Evolutionary conservation across 805 yeast species (phyloP).

Genomic region (Lipomyces sp.): DNA sequence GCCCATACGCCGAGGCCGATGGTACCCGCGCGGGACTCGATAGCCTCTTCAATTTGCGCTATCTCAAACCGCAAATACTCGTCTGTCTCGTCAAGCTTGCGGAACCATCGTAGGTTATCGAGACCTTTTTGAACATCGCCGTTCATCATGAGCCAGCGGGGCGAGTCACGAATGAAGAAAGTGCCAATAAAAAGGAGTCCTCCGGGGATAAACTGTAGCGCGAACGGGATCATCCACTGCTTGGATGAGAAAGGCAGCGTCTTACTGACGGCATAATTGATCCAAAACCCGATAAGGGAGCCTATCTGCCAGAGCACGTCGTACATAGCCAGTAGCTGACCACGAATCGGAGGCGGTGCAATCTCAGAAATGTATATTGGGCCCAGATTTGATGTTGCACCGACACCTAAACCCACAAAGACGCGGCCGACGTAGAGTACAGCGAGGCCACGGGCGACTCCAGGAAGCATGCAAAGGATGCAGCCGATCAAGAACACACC

Average conservation of each 20-base stretch:
- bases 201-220: conserved; percentile 35
- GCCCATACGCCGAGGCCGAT: conserved; percentile 31
- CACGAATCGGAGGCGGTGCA: conserved; percentile 78
- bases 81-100: conserved; percentile 50
- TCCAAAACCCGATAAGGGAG: conserved; percentile 56
- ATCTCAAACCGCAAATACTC: conserved; percentile 53
- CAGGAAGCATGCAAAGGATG: conserved; percentile 36
- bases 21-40: conserved; percentile 20
- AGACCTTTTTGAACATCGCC: conserved; percentile 63
- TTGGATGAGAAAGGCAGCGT: conserved; percentile 44
- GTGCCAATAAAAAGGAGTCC: conserved; percentile 53
- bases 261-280: conserved; percentile 53
- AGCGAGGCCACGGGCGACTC: conserved; percentile 13
- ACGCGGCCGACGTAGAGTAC: conserved; percentile 52
- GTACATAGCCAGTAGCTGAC: conserved; percentile 67
- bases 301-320: conserved; percentile 59
- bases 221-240: conserved; percentile 44
- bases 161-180: conserved; percentile 62
- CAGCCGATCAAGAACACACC: conserved; percentile 39
- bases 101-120: conserved; percentile 49
- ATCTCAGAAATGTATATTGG: conserved; percentile 70
- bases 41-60: conserved; percentile 35
- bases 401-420: conserved; percentile 60
- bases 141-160: conserved; percentile 68
- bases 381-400: conserved; percentile 58